phyloP scores from a whole-genome alignment of 2,329 filamentous ascomycete genomes.

The Colletotrichum eleusines region DNA sequence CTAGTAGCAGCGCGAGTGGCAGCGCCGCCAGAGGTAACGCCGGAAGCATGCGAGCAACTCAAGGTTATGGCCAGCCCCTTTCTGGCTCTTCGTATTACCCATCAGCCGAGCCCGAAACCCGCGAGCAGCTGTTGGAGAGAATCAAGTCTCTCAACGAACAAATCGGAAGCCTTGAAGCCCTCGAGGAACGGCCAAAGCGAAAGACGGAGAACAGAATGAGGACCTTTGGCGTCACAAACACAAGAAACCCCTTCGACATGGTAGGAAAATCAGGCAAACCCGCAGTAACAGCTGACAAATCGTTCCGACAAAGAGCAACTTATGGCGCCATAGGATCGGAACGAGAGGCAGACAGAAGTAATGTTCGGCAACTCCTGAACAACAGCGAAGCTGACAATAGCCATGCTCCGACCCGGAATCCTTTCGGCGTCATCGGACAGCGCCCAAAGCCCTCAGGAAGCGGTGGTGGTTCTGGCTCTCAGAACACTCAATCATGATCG shows the following conservation, averaged over 20 bases:
- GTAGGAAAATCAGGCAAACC: neutral
- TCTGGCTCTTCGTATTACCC: no score
- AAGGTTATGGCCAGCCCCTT: neutral
- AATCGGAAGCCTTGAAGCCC: constrained; percentile 6
- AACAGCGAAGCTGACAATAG: neutral
- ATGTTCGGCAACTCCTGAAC: neutral
- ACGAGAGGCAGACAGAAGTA: neutral
- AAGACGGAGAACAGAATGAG: neutral
- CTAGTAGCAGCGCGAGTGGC: neutral
- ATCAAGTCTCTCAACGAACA: neutral
- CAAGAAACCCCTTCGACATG: neutral
- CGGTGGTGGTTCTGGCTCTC: no score
- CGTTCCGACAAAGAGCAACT: neutral
- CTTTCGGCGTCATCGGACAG: neutral
- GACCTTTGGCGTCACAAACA: neutral
- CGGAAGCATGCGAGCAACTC: neutral
- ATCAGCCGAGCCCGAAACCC: neutral
- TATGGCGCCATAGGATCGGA: neutral
- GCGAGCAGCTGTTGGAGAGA: neutral
- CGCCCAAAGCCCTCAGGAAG: neutral
- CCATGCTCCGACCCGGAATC: neutral
- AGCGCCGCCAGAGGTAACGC: neutral
- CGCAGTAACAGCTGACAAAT: neutral
- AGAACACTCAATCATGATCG: no score
- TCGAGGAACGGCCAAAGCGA: neutral